phyloP scores from a whole-genome alignment of 2,329 filamentous ascomycete genomes.

The Botrytis cinerea region DNA sequence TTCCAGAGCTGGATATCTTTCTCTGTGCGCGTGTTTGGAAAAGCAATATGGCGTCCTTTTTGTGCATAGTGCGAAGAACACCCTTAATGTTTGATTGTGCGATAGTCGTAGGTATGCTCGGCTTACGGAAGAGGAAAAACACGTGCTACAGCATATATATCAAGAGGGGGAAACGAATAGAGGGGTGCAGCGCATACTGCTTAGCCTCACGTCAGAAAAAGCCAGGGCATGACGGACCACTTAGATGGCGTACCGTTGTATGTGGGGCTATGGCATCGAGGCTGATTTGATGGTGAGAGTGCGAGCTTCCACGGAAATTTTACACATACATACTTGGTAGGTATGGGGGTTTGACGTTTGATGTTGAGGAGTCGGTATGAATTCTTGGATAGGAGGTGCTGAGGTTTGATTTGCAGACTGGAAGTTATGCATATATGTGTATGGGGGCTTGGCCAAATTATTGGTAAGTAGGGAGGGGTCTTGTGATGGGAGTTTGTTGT shows the following conservation, averaged over 20 bases:
- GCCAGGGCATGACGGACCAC: not conserved
- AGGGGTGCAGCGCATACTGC: not conserved
- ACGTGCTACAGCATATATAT: conserved; percentile 1
- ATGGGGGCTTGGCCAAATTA: not conserved
- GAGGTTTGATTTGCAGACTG: not conserved
- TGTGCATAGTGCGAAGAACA: not conserved
- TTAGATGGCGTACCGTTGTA: conserved; percentile 8
- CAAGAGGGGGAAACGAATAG: not conserved
- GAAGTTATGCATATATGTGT: not conserved
- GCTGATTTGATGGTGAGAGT: not conserved
- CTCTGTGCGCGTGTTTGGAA: not conserved
- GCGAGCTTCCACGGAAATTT: not conserved
- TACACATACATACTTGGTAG: not conserved
- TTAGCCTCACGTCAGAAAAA: conserved; percentile 9
- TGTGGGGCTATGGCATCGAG: not conserved
- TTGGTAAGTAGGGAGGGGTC: not conserved
- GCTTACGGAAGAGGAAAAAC: conserved; percentile 1
- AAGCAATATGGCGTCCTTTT: not conserved
- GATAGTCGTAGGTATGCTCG: not conserved
- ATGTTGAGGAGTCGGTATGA: not conserved
- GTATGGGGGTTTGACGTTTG: not conserved
- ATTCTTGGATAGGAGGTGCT: not conserved
- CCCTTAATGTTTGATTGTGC: not conserved
- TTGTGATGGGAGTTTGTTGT: not conserved
- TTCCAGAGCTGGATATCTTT: not conserved